Base-by-base conservation (phyloP, 352 stramenopile genomes). In the Elongisporangium prolatum region DNA sequence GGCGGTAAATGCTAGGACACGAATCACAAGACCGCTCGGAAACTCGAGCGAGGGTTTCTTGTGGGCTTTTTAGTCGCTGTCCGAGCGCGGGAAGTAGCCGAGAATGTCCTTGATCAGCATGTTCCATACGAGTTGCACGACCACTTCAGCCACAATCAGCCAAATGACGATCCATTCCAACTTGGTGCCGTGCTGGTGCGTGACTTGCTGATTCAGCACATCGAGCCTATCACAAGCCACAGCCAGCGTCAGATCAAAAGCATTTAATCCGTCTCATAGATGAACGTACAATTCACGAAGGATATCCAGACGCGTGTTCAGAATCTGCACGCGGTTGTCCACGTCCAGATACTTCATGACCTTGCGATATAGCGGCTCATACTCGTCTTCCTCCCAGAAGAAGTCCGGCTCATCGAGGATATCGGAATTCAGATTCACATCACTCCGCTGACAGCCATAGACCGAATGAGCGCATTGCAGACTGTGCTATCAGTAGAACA, bases 121-220 rank as follows among this genome's bases (percentile, higher is more conserved):
- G 57, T 95, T 91, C 84, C 84, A 94, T 54, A 91, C 83, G 52
- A 94, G 67, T 70, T 95, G 77, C 21, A 98, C 80, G 16, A 88
- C 86, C 18, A 98, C 86, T 66, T 97, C 89, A 1, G 85, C 81
- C 24, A 98, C 78, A 59, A 98, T 97, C 24, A 98, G 74, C 87
- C 88, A 97, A 56, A 98, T 97, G 40, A 98, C 86, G 65, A 98
- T 98, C 88, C 88, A 96, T 69, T 98, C 91, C 49, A 97, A 78
- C 58, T 94, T 91, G 9, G 79, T 93, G 57, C 88, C 80, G 69
- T 98, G 91, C 57, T 91, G 75, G 49, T 93, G 86, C 50, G 91
- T 80, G n/a, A 96, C 73, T 61, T 98, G 92, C 48, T 94, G 90
- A 61, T 78, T 93, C 52, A 98, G 66, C 50, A 98, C 88, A 50